Percentiles rank a stretch among this genome's conserved stretches.
Evolutionary conservation across 108 stramenopile genomes (phyloP).

Genomic region (Nitzschia palea): DNA sequence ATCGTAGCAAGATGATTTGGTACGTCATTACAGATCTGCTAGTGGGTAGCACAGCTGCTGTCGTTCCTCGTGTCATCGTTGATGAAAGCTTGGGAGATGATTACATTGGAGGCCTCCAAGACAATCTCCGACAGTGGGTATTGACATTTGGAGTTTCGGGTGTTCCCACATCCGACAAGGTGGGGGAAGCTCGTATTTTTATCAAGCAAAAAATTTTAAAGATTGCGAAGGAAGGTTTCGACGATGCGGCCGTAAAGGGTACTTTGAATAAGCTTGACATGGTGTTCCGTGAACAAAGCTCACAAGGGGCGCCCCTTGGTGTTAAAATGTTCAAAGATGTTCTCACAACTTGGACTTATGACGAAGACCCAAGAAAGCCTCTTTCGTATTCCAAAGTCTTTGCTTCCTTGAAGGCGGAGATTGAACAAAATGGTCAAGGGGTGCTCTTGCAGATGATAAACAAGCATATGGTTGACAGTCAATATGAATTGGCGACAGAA

Average conservation of each 20-base stretch:
- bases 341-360: conserved; percentile 88
- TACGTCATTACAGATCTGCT: conserved; percentile 77
- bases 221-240: conserved; percentile 77
- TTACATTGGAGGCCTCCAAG: conserved; percentile 38
- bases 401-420: conserved; percentile 65
- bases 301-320: conserved; percentile 74
- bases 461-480: conserved; percentile 70
- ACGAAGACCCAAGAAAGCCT: conserved; percentile 58
- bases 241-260: conserved; percentile 64
- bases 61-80: conserved; percentile 48
- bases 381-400: conserved; percentile 74
- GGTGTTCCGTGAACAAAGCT: conserved; percentile 59
- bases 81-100: conserved; percentile 52
- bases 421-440: conserved; percentile 52
- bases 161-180: conserved; percentile 42
- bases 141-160: conserved; percentile 86
- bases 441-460: conserved; percentile 70
- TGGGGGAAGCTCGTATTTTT: conserved; percentile 47
- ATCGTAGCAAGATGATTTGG: conserved; percentile 76
- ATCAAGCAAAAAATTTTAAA: conserved; percentile 59
- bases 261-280: conserved; percentile 90
- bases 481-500: conserved; percentile 69
- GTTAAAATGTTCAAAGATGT: conserved; percentile 78
- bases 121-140: conserved; percentile 25
- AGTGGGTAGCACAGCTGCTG: conserved; percentile 66